Percentiles rank a stretch among this genome's conserved stretches.
phyloP scores from a whole-genome alignment of 1,284 basidiomycete genomes.

The Xerocomus amazonicus region DNA sequence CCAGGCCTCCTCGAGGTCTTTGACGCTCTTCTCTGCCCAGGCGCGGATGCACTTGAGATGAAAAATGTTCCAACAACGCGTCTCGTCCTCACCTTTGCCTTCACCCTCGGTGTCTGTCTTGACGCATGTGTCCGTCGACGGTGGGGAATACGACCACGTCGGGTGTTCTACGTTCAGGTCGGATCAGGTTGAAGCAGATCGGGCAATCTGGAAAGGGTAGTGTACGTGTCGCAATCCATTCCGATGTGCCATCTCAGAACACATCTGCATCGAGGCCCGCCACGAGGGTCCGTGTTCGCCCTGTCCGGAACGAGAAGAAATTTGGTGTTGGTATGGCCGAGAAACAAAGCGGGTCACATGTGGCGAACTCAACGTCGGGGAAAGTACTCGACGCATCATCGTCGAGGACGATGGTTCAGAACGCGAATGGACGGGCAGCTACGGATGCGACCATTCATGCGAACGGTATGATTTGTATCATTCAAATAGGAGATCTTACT shows the following conservation, averaged over 20 bases:
- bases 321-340: slow-evolving; percentile 77
- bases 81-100: slow-evolving; percentile 28
- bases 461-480: slow-evolving; percentile 46
- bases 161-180: slow-evolving; percentile 68
- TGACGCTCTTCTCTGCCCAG: slow-evolving; percentile 79
- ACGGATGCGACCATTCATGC: slow-evolving; percentile 63
- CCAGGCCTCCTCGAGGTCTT: slow-evolving; percentile 73
- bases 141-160: slow-evolving; percentile 76
- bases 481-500: background rate
- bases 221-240: slow-evolving; percentile 60
- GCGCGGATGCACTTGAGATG: slow-evolving; percentile 77
- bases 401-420: slow-evolving; percentile 28
- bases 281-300: too few species aligned
- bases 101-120: slow-evolving; percentile 1
- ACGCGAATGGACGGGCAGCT: slow-evolving; percentile 65
- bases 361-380: slow-evolving; percentile 49
- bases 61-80: slow-evolving; percentile 82
- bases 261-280: slow-evolving; percentile 51
- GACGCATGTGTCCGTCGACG: slow-evolving; percentile 31
- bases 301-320: slow-evolving; percentile 56
- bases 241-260: slow-evolving; percentile 58
- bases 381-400: slow-evolving; percentile 15
- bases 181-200: slow-evolving; percentile 75
- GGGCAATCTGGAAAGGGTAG: slow-evolving; percentile 74
- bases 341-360: slow-evolving; percentile 59